These are phyloP conservation scores for Cryptococcus sp. DNA, from an alignment of 1,284 basidiomycete species.

Conservation along the genomic window DNA sequence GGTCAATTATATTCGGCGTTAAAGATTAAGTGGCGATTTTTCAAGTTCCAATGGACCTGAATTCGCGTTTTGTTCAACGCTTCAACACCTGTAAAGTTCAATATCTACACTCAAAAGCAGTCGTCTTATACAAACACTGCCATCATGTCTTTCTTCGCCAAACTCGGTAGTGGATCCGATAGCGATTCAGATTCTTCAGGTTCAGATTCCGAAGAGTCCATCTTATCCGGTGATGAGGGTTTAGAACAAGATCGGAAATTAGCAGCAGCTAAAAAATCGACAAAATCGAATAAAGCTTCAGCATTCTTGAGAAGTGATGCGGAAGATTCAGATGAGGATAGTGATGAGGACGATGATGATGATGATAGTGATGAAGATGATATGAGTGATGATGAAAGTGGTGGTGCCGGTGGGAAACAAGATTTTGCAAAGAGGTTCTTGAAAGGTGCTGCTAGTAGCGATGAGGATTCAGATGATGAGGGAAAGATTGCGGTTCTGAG, in stretches of 20 bases:
- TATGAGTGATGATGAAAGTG: conserved; percentile 32
- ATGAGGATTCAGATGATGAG: conserved; percentile 45
- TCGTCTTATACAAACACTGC: neutral
- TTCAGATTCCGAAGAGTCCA: conserved; percentile 44
- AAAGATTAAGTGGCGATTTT: too few relatives aligned
- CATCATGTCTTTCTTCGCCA: conserved; percentile 44
- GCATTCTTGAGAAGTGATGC: conserved; percentile 38
- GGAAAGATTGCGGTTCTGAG: conserved; percentile 45
- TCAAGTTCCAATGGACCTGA: too few relatives aligned
- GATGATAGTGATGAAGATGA: conserved; percentile 36
- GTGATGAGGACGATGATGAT: conserved; percentile 29
- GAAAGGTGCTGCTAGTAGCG: conserved; percentile 38
- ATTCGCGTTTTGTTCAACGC: too few relatives aligned
- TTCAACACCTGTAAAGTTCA: too few relatives aligned
- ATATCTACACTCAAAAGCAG: too few relatives aligned
- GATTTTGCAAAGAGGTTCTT: conserved; percentile 42
- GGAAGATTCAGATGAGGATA: conserved; percentile 23
- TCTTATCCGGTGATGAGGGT: conserved; percentile 39
- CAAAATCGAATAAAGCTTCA: conserved; percentile 18
- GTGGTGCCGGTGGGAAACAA: conserved; percentile 18
- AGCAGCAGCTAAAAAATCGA: conserved; percentile 9
- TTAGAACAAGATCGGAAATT: conserved; percentile 26
- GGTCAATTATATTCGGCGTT: too few relatives aligned
- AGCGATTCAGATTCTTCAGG: conserved; percentile 36
- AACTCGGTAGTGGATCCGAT: conserved; percentile 35